Base-by-base conservation (phyloP, 768 basidiomycete species). In the Termitomyces sp. region DNA sequence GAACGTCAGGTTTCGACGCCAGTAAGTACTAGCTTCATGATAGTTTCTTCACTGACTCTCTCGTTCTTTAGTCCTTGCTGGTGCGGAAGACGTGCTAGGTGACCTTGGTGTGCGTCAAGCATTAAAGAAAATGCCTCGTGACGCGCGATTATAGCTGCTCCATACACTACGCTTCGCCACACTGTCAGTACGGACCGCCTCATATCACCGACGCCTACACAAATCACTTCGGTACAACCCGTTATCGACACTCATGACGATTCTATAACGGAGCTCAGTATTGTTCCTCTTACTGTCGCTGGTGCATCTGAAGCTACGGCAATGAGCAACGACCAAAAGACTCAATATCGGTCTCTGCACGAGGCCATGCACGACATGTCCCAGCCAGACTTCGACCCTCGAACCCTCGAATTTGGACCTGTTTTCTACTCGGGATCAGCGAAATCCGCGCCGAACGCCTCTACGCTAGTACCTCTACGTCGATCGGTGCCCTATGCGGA, bases 1-100 rank as follows among this genome's bases (percentile, higher is more conserved):
- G 89, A 56, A 92, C 90, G 2, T 88, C 89, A 13, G 85, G 88
- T 4, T 93, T 90, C 69, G 91, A 93, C 65, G 85, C 91, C 3
- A 91, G 79, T 81, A 62, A 71, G 78, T 73, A 24, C 58, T 56
- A 65, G 39, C 55, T 63, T 30, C 54, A 50, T 32, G 40, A 59
- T 49, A 16, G 20, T 32, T 36, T 45, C n/a, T 34, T 20, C 16
- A 18, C 48, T 27, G 22, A 52, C 33, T 50, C n/a, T 50, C 37
- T 54, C 55, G 6, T 39, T 36, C 26, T 58, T 12, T 44, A 76
- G 81, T 93, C 66, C 82, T 93, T 27, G 92, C 89, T 30, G 91
- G 92, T 13, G 83, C 85, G 13, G 88, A 89, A 67, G 87, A 91
- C 59, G 88, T 90, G 0, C 61, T 90, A 45, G 87, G 84, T 2